Base-by-base conservation (phyloP, 1,284 basidiomycete species). In the Vanrija sp. region DNA sequence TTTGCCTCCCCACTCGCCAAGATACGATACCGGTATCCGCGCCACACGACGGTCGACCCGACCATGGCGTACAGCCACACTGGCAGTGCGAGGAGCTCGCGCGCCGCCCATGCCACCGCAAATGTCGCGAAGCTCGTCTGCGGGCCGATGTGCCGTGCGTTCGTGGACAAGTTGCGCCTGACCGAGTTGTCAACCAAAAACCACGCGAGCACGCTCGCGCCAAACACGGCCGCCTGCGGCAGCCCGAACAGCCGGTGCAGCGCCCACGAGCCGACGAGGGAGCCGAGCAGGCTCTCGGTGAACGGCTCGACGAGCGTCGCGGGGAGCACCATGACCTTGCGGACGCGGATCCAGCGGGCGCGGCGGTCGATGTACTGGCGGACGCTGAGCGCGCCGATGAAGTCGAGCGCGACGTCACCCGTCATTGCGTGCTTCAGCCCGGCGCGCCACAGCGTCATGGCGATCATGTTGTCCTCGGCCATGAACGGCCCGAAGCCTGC, bases 391-490 rank as follows among this genome's bases (percentile, higher is more conserved):
- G 85, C 85, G 21, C 91, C 91, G 42, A 97, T 83, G n/a, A 86
- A 85, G 67, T 96, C 95, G 43, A 84, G 82, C 2, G 88, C 92
- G 46, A 94, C 85, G 69, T 97, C 93, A 68, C 85, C 86, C 0
- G 90, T 91, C 60, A 95, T 82, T 51, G 89, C 86, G 70, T 97
- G 93, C 51, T 88, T 82, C 40, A 91, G 79, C 29, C 85, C 86
- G 70, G 96, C 89, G 71, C 95, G 90, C 93, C 92, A 96, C 16
- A 97, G 77, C 2, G 88, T 84, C 49, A 84, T 80, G 16, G 83
- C 94, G 58, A 97, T 91, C 89, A 91, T 94, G 77, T 96, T 96
- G 78, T 97, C 93, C 76, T 97, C 93, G 0, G 93, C 93, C 46
- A 96, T 81, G 76, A 87, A 96, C 18, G 86, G 84, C 0, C 87